Conservation (phyloP, 768 basidiomycete genomes). For the Cystoderma amianthinum region DNA sequence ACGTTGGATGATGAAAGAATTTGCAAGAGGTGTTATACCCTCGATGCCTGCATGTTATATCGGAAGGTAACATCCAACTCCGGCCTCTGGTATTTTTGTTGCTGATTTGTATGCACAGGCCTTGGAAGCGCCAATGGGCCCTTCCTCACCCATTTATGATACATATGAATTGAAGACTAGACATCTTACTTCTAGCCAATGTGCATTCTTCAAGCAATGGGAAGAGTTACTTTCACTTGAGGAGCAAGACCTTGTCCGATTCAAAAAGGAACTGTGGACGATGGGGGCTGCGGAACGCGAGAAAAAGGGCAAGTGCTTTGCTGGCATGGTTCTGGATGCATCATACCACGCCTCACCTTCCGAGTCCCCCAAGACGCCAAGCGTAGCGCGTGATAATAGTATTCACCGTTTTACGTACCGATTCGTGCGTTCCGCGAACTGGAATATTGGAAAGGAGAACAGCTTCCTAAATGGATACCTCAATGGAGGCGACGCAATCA, state of each 20-base stretch:
- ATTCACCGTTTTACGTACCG: conserved; percentile 79
- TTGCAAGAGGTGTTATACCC: conserved; percentile 76
- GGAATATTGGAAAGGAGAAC: conserved; percentile 9
- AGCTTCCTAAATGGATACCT: conserved; percentile 74
- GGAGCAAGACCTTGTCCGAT: conserved; percentile 79
- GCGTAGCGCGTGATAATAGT: conserved; percentile 30
- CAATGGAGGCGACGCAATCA: conserved; percentile 73
- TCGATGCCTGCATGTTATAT: conserved; percentile 92
- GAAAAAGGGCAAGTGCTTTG: conserved; percentile 77
- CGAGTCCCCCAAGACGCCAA: conserved; percentile 5
- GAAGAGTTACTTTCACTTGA: conserved; percentile 78
- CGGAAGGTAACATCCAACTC: conserved; percentile 55
- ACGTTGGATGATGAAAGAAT: conserved; percentile 77
- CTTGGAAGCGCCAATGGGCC: conserved; percentile 57
- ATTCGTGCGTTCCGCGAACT: conserved; percentile 37
- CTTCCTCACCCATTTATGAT: conserved; percentile 48
- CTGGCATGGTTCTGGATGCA: conserved; percentile 63
- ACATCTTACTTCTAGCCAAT: conserved; percentile 64
- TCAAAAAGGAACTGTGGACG: conserved; percentile 92
- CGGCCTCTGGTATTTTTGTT: too few relatives aligned
- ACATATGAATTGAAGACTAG: conserved; percentile 74
- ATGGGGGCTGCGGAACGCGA: conserved; percentile 78
- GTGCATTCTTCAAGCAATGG: conserved; percentile 86
- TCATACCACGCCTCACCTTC: conserved; percentile 23
- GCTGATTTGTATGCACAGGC: conserved; percentile 33